phyloP scores from a whole-genome alignment of 345 rosid species.

The Murraya koenigii region DNA sequence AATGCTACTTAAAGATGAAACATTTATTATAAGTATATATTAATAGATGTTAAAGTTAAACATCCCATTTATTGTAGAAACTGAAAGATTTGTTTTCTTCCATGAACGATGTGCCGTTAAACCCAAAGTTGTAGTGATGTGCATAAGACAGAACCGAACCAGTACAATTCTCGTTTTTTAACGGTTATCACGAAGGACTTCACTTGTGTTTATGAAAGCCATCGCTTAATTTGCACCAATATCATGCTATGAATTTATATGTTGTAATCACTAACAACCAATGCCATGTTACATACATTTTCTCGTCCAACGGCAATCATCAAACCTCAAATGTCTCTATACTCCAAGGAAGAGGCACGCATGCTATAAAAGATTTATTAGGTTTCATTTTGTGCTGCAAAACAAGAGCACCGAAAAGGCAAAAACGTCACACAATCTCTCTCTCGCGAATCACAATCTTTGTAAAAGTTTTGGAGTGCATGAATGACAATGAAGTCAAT shows the following conservation, averaged over 20 bases:
- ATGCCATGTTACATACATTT: no score
- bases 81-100: slow-evolving; percentile 6
- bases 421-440: slow-evolving; percentile 13
- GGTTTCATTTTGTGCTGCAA: not conserved
- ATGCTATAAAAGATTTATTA: not conserved
- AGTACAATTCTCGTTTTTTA: not conserved
- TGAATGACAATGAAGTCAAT: not conserved
- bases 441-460: not conserved
- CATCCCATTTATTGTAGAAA: slow-evolving; percentile 7
- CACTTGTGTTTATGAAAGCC: not conserved
- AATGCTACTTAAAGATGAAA: not conserved
- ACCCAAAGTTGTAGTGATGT: slow-evolving; percentile 2
- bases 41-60: not conserved
- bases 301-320: not conserved
- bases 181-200: slow-evolving; percentile 21
- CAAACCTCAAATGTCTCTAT: slow-evolving; percentile 23
- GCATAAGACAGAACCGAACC: not conserved
- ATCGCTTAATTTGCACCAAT: not conserved
- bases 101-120: not conserved
- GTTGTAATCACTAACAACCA: no score
- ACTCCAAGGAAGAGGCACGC: slow-evolving; percentile 20
- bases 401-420: not conserved
- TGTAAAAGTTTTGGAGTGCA: not conserved
- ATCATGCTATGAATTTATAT: no score
- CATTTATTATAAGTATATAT: not conserved